phyloP scores from a whole-genome alignment of 305 asterid species.

The Fraxinus floribunda region DNA sequence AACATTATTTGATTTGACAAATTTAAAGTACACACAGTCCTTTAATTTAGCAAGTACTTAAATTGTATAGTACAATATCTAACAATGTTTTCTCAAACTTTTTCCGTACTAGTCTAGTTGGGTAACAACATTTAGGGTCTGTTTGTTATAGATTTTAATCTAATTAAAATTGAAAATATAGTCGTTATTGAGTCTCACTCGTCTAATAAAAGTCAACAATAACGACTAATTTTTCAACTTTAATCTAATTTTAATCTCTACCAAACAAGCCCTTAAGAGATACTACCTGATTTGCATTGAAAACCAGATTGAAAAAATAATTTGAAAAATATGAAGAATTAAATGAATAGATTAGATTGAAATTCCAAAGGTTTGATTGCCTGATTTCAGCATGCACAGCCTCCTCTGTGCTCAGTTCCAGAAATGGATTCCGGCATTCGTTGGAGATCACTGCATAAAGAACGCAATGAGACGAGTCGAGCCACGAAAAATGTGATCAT shows the following conservation, averaged over 20 bases:
- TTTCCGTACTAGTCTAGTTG: neutral
- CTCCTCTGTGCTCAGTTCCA: slow-evolving; percentile 58
- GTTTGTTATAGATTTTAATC: no score
- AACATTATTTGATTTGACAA: neutral
- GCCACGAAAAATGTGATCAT: neutral
- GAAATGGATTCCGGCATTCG: slow-evolving; percentile 58
- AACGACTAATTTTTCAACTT: no score
- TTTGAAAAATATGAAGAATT: neutral
- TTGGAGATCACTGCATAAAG: slow-evolving; percentile 53
- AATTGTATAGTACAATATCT: neutral
- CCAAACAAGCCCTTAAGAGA: neutral
- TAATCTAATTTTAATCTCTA: no score
- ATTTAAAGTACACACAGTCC: neutral
- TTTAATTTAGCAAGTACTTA: neutral
- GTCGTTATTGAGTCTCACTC: no score
- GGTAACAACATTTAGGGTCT: neutral
- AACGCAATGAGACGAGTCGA: neutral
- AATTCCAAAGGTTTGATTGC: neutral
- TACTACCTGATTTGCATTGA: neutral
- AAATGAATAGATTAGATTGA: neutral
- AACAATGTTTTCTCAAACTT: neutral
- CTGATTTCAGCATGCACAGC: slow-evolving; percentile 56
- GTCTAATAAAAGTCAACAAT: no score
- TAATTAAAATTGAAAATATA: no score
- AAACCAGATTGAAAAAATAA: neutral